Percentiles rank a stretch among this genome's conserved stretches.
Evolutionary conservation across 2,329 filamentous ascomycete species (phyloP).

Genomic region (Coniella vitis): DNA sequence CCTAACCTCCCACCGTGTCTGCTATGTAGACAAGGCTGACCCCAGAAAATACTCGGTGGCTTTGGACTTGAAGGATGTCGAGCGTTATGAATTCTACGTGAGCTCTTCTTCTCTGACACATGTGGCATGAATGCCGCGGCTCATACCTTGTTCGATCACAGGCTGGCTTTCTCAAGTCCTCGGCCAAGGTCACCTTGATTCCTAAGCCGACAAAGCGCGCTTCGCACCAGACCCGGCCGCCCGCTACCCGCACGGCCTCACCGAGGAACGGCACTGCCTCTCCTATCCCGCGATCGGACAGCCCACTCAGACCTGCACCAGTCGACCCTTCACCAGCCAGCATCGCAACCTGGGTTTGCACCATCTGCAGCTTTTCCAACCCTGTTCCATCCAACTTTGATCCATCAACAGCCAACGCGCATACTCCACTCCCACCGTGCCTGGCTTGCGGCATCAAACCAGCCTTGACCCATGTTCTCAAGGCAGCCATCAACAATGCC

Average conservation of each 20-base stretch:
- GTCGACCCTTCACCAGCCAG: constrained; percentile 42
- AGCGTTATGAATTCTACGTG: constrained; percentile 85
- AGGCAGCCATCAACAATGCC: constrained; percentile 75
- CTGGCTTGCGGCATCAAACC: constrained; percentile 92
- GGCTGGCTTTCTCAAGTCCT: constrained; percentile 92
- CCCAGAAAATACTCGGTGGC: constrained; percentile 79
- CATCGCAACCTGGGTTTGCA: constrained; percentile 86
- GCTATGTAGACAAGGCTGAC: constrained; percentile 86
- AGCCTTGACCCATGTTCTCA: constrained; percentile 71
- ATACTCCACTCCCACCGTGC: constrained; percentile 79
- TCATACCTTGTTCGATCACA: constrained; percentile 28
- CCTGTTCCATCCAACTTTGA: constrained; percentile 92
- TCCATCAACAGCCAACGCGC: constrained; percentile 67
- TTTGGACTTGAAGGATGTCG: constrained; percentile 83
- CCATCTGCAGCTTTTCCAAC: constrained; percentile 93
- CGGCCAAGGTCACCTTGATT: constrained; percentile 82
- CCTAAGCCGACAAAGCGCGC: constrained; percentile 70
- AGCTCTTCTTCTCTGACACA: constrained; percentile 17
- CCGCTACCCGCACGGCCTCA: constrained; percentile 35
- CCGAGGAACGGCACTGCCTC: constrained; percentile 42
- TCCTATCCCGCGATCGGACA: constrained; percentile 37
- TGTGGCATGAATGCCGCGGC: constrained; percentile 5
- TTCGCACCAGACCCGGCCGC: constrained; percentile 48
- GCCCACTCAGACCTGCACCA: constrained; percentile 34
- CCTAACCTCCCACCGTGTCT: constrained; percentile 88